A percentile compares a stretch with the other conserved stretches of the same genome.
Conservation (phyloP, 192 early-diverging fungal species). For the Thamnidium elegans region DNA sequence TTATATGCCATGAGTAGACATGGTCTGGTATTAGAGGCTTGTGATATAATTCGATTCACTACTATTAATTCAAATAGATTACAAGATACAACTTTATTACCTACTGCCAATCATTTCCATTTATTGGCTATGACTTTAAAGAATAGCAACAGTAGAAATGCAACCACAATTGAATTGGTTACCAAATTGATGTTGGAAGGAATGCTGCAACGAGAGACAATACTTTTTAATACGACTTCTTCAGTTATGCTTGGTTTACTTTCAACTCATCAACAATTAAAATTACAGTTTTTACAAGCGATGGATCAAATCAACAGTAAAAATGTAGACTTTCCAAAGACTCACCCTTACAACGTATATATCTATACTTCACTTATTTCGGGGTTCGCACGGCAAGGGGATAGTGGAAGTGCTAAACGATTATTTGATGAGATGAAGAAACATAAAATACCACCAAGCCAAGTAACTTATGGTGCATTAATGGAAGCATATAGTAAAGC, state of each 20-base stretch:
- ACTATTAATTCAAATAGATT: neutral
- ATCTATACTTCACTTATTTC: conserved; percentile 35
- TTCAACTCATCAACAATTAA: conserved; percentile 2
- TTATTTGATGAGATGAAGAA: conserved; percentile 28
- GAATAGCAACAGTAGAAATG: neutral
- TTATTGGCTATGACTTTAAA: conserved; percentile 11
- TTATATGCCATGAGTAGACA: conserved; percentile 20
- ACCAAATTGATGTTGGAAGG: conserved; percentile 1
- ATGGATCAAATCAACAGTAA: neutral
- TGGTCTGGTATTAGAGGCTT: neutral
- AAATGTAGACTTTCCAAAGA: neutral
- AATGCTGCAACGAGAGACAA: neutral
- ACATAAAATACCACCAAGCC: conserved; percentile 17
- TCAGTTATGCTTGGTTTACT: conserved; percentile 4
- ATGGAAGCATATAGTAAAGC: conserved; percentile 27
- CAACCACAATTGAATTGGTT: neutral
- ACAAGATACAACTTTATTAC: neutral
- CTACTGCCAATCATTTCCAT: conserved; percentile 13
- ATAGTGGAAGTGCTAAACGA: conserved; percentile 15
- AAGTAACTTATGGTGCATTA: conserved; percentile 21
- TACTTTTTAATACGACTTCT: conserved; percentile 11
- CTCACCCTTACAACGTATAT: conserved; percentile 18
- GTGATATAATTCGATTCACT: neutral
- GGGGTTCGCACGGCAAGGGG: conserved; percentile 18
- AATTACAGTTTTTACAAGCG: conserved; percentile 3